Evolutionary conservation across 23 red algal species (phyloP).

Genomic region (Agarophyton chilense): DNA sequence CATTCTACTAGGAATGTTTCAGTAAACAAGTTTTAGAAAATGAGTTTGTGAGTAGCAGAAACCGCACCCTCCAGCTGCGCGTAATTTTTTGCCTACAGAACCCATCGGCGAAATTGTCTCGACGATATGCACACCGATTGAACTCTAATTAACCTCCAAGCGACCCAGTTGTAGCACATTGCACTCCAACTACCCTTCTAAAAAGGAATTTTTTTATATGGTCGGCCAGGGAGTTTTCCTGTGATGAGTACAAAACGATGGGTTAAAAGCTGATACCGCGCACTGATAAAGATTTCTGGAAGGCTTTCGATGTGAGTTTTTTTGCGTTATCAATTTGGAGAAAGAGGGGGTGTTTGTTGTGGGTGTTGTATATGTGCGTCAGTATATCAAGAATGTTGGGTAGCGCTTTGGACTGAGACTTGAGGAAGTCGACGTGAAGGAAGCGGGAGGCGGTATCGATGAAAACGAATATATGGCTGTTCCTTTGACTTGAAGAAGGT

Average conservation of each 20-base stretch:
- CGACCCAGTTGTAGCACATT: no score
- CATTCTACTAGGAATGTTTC: no score
- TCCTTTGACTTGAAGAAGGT: not conserved
- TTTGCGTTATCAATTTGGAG: conserved; percentile 1
- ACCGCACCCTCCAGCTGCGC: no score
- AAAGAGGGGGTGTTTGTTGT: not conserved
- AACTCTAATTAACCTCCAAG: no score
- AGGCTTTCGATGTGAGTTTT: not conserved
- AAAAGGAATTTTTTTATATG: not conserved
- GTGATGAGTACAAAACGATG: not conserved
- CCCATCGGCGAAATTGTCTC: no score
- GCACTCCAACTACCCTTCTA: no score
- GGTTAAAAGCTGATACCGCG: not conserved
- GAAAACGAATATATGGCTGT: not conserved
- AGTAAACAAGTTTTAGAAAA: no score
- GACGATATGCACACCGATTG: no score
- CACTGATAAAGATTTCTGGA: not conserved
- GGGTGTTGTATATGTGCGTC: not conserved
- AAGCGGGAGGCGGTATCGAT: not conserved
- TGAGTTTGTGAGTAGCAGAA: no score
- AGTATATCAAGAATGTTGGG: not conserved
- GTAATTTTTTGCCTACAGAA: no score
- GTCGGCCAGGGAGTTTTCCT: conserved; percentile 4
- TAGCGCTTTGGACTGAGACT: not conserved
- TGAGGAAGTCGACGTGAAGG: not conserved